phyloP scores from a whole-genome alignment of 2,329 filamentous ascomycete genomes.

The Coniochaeta ligniaria region DNA sequence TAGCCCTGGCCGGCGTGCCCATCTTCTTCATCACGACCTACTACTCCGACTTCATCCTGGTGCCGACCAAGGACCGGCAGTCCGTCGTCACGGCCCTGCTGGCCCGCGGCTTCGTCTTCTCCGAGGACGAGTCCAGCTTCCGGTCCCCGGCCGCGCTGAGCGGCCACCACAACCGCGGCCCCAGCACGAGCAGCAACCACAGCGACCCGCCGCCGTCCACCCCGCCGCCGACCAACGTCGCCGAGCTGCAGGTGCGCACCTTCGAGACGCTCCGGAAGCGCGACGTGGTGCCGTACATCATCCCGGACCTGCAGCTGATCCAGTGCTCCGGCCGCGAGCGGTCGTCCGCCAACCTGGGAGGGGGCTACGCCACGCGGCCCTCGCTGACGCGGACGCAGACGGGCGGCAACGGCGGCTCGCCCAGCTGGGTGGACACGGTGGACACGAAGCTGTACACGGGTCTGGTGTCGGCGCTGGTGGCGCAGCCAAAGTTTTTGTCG shows the following conservation, averaged over 20 bases:
- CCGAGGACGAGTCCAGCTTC: slow-evolving; percentile 60
- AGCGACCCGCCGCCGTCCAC: slow-evolving; percentile 45
- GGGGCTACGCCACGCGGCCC: slow-evolving; percentile 23
- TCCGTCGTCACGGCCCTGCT: slow-evolving; percentile 73
- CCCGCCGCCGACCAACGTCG: slow-evolving; percentile 69
- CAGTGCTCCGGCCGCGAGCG: slow-evolving; percentile 68
- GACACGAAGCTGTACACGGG: slow-evolving; percentile 58
- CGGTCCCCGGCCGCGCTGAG: slow-evolving; percentile 42
- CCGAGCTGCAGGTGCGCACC: slow-evolving; percentile 74
- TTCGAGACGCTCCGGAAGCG: slow-evolving; percentile 77
- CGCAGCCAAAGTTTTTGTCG: slow-evolving; percentile 64
- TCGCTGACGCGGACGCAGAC: slow-evolving; percentile 28
- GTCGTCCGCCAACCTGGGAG: slow-evolving; percentile 22
- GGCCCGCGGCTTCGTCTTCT: slow-evolving; percentile 76
- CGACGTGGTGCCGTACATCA: slow-evolving; percentile 66
- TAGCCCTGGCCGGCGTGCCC: slow-evolving; percentile 86
- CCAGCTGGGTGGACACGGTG: slow-evolving; percentile 50
- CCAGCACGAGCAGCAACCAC: slow-evolving; percentile 19
- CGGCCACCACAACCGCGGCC: slow-evolving; percentile 24
- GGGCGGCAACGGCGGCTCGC: slow-evolving; percentile 15
- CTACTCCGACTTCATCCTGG: slow-evolving; percentile 93
- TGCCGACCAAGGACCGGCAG: slow-evolving; percentile 66
- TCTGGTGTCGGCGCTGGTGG: slow-evolving; percentile 52
- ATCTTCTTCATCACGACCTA: slow-evolving; percentile 99
- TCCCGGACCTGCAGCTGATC: slow-evolving; percentile 62